Percentiles rank a stretch among this genome's conserved stretches.
Conservation (phyloP, 306 rosid genomes). For the Lupinus albus region DNA sequence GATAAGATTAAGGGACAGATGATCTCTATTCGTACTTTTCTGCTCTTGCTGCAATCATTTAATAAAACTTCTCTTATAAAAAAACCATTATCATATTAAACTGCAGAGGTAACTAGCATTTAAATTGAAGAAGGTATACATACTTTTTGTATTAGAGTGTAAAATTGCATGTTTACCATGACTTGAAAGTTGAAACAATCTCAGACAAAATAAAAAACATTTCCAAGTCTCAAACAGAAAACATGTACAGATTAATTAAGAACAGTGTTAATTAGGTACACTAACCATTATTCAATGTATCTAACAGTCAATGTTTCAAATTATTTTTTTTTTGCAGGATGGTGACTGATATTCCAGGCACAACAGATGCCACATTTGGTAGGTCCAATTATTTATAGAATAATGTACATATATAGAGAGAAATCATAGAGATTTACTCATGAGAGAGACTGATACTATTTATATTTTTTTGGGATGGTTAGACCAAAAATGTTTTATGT, state of each 20-base stretch:
- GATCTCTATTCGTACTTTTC: no score
- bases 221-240: background rate
- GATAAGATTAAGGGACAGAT: no score
- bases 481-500: no score
- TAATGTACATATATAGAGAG: background rate
- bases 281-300: background rate
- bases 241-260: background rate
- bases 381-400: slow-evolving; percentile 33
- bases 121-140: background rate
- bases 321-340: slow-evolving; percentile 57
- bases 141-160: background rate
- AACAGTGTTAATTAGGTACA: background rate
- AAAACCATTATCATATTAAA: background rate
- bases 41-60: no score
- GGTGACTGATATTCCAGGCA: slow-evolving; percentile 97
- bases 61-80: no score
- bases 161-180: background rate
- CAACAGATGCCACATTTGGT: slow-evolving; percentile 97
- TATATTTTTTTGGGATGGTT: background rate
- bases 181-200: background rate
- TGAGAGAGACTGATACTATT: background rate
- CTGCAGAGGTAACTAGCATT: background rate
- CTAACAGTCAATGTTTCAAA: slow-evolving; percentile 33
- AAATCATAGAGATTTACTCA: background rate
- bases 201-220: background rate